Evolutionary conservation across 345 rosid genomes (phyloP).

Genomic region (Pistacia atlantica): DNA sequence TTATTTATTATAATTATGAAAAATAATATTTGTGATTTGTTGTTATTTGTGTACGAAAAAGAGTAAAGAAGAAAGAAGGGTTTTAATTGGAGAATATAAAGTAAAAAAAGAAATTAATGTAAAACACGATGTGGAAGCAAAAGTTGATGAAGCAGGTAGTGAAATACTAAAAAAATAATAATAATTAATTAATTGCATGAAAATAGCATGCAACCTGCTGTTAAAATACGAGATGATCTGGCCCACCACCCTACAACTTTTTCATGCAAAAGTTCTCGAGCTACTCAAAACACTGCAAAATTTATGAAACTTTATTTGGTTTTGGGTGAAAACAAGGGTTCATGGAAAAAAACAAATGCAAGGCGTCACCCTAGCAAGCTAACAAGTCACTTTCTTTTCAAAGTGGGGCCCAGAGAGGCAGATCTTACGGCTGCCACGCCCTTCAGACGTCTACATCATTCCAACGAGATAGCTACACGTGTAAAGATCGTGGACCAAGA

Average conservation of each 20-base stretch:
- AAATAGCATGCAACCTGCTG: slow-evolving; percentile 29
- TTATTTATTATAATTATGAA: too few species aligned
- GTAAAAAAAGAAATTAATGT: background rate
- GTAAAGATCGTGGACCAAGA: slow-evolving; percentile 20
- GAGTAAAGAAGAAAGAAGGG: background rate
- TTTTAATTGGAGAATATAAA: background rate
- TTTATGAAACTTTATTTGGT: slow-evolving; percentile 20
- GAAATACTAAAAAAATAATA: background rate
- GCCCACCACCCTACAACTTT: slow-evolving; percentile 29
- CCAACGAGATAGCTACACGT: slow-evolving; percentile 31
- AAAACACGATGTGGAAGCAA: background rate
- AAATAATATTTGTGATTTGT: too few species aligned
- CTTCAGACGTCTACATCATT: slow-evolving; percentile 13
- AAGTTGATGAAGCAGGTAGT: too few species aligned
- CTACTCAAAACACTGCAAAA: slow-evolving; percentile 44
- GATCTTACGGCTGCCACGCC: slow-evolving; percentile 42
- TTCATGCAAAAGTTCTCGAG: slow-evolving; percentile 53
- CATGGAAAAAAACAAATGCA: background rate
- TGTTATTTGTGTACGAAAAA: background rate
- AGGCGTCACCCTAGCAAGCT: slow-evolving; percentile 14
- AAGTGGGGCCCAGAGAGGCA: background rate
- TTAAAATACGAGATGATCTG: slow-evolving; percentile 20
- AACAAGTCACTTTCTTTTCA: slow-evolving; percentile 12
- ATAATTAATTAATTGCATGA: slow-evolving; percentile 29
- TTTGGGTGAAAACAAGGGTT: slow-evolving; percentile 23